Evolutionary conservation across 2,329 filamentous ascomycete species (phyloP), one percentile per base, ranked within the genome.

Genomic region (Aspergillus carbonarius): DNA sequence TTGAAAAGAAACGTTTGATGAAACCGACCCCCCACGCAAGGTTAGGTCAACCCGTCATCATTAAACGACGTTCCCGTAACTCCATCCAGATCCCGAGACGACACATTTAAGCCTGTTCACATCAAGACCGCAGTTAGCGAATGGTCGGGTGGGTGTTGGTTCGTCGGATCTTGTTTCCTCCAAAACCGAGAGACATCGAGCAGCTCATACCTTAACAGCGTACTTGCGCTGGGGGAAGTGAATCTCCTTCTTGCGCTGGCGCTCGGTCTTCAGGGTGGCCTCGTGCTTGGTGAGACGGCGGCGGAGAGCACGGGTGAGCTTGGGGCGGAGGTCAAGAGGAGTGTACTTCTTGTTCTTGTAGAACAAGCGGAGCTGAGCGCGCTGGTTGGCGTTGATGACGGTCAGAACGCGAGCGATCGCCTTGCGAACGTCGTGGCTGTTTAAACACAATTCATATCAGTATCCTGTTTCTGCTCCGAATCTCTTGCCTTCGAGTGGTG

Each of bases 311-410:
- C 95, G 93, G 78, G 95, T 99, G 85, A 95, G 88, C 91, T 98
- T 98, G 79, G 92, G 82, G 82, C 95, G 91, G 85, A 99, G 93
- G 82, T 99, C 96, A 79, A 99, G 92, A 68, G 95, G 95, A 68
- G 92, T 83, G 88, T 97, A 97, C 87, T 97, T 98, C 91, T 98
- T 98, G 89, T 90, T 90, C 88, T 96, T 96, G 89, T 99, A 99
- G 90, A 98, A 98, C 71, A 98, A 86, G 75, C 93, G 92, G 76
- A 99, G 92, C 85, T 98, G 93, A 71, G 92, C 86, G 81, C 96
- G 90, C 86, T 99, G 95, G 88, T 96, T 98, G 83, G 92, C 90
- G 88, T 98, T 99, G 89, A 99, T 96, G 85, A 99, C 87, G 81
- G 95, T 99, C 75, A 99, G 89, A 82, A 97, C 91, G 78, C 93